Base-by-base conservation (phyloP, 2,329 filamentous ascomycete genomes). In the Rutstroemia sp. region DNA sequence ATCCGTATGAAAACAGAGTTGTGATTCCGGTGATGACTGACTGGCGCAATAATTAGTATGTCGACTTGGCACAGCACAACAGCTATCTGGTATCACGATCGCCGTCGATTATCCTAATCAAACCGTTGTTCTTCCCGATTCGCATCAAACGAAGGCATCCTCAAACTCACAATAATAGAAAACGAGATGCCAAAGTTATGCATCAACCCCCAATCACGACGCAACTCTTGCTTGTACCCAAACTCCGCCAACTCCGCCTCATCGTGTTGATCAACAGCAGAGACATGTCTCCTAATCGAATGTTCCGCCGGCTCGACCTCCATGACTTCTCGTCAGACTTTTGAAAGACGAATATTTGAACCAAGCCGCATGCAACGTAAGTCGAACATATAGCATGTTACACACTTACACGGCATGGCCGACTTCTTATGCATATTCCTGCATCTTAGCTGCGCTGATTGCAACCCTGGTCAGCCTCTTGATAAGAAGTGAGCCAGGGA, bases 101-200 rank as follows among this genome's bases (percentile, higher is more conserved):
- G 17, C 10, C 5, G 3, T 34, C 30, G 10, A 34, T 34, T 12
- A 12, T 12, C 10, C 30, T 10, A 12, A 34, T 34, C 30, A 34
- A 34, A 12, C 9, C 10, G 9, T 34, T 6, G 25, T 27, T 27
- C 2, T 7, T 8, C 7, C 1, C 6, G 5, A 27, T 27, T 27
- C 7, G 25, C 25, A 27, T 27, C 25, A 27, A 27, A 27, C 25
- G 25, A 27, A 27, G 25, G 25, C 23, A n/a, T 12, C 7, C n/a
- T 21, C 7, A 30, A 40, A 68, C 76, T 60, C 64, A 80, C 77
- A 65, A 83, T 83, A 62, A 83, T 83, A 5, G 78, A 81, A 65
- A 83, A 83, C 0, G 79, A 82, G 6, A 83, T 78, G 27, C 80
- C 80, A 69, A 83, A 83, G 64, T 83, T 83, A 63, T 83, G 80